phyloP scores from a whole-genome alignment of 2,329 filamentous ascomycete species.

The Colletotrichum horii region DNA sequence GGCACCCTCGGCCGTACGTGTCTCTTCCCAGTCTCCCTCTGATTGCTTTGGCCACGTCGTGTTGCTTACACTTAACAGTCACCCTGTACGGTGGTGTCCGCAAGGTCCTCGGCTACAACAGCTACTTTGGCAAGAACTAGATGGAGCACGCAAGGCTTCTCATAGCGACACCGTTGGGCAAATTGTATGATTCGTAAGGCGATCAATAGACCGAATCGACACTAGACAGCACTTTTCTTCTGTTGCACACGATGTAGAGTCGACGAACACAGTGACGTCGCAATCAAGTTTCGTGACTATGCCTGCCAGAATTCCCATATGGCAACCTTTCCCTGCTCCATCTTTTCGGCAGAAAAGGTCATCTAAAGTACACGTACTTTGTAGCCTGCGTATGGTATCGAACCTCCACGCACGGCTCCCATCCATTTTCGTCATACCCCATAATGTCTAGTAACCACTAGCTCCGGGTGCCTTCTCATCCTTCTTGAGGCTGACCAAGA shows the following conservation, averaged over 20 bases:
- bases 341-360: neutral
- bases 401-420: neutral
- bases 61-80: slow-evolving; percentile 40
- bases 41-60: neutral
- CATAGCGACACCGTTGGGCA: neutral
- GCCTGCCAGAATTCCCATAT: neutral
- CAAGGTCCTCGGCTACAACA: slow-evolving; percentile 79
- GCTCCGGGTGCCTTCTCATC: slow-evolving; percentile 84
- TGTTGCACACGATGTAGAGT: neutral
- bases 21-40: neutral
- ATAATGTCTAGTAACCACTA: slow-evolving; percentile 57
- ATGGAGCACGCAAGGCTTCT: neutral
- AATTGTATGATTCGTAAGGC: slow-evolving; percentile 17
- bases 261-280: neutral
- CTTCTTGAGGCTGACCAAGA: slow-evolving; percentile 86
- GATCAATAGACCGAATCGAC: slow-evolving; percentile 11
- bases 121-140: slow-evolving; percentile 70
- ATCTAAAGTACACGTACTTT: slow-evolving; percentile 14
- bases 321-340: neutral
- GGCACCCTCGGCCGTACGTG: slow-evolving; percentile 66
- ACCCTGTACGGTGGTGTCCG: slow-evolving; percentile 76
- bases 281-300: slow-evolving; percentile 1
- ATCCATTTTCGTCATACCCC: neutral
- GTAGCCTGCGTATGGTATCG: neutral
- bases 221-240: neutral